phyloP scores from a whole-genome alignment of 2,329 filamentous ascomycete species.

The Penicillium concentricum region DNA sequence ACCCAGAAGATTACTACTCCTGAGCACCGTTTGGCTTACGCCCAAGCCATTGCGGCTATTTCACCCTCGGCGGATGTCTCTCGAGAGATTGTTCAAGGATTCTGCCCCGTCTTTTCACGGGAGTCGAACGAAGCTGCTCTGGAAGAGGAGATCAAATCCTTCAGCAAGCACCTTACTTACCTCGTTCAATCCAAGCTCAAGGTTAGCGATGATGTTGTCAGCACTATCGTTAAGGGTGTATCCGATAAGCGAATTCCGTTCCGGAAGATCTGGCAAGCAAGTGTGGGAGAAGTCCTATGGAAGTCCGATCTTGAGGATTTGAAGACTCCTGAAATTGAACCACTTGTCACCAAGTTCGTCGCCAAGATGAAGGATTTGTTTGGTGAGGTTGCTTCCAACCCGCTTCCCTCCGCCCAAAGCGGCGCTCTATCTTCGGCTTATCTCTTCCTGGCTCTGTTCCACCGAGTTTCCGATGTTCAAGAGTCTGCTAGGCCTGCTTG shows the following conservation, averaged over 20 bases:
- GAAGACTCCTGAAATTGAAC: slow-evolving; percentile 46
- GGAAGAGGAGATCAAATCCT: slow-evolving; percentile 68
- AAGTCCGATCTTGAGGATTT: slow-evolving; percentile 50
- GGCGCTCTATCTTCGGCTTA: slow-evolving; percentile 79
- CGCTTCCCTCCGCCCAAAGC: slow-evolving; percentile 74
- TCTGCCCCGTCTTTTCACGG: slow-evolving; percentile 71
- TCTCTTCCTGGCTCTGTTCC: slow-evolving; percentile 65
- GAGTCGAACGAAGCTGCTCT: slow-evolving; percentile 87
- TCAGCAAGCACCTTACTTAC: slow-evolving; percentile 64
- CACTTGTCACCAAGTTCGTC: slow-evolving; percentile 52
- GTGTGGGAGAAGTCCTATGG: slow-evolving; percentile 69
- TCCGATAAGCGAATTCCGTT: slow-evolving; percentile 78
- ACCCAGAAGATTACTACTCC: slow-evolving; percentile 77
- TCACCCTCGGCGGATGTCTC: slow-evolving; percentile 62
- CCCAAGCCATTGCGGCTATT: slow-evolving; percentile 72
- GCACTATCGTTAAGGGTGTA: slow-evolving; percentile 76
- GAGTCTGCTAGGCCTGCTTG: slow-evolving; percentile 51
- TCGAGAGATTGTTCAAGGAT: slow-evolving; percentile 62
- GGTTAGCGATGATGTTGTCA: slow-evolving; percentile 65
- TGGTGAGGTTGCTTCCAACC: slow-evolving; percentile 75
- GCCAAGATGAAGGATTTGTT: slow-evolving; percentile 63
- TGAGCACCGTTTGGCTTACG: slow-evolving; percentile 80
- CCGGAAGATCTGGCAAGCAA: slow-evolving; percentile 77
- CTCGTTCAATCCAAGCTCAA: slow-evolving; percentile 61
- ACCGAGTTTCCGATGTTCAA: slow-evolving; percentile 54